A percentile compares a stretch with the other conserved stretches of the same genome.
Evolutionary conservation across 176 grass and related monocot genomes (phyloP).

Genomic region (Typha latifolia): DNA sequence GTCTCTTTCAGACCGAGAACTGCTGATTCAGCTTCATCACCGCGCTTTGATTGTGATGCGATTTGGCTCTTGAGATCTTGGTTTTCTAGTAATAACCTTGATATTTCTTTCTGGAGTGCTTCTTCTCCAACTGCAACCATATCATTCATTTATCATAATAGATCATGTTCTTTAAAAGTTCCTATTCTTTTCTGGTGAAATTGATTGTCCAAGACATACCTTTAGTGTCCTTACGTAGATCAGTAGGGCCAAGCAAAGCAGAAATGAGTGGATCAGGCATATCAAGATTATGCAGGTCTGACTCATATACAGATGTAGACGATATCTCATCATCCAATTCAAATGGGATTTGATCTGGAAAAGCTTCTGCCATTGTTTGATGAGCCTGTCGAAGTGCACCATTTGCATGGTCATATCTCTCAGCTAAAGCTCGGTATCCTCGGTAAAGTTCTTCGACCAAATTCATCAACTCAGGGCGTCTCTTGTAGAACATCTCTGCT

Average conservation of each 20-base stretch:
- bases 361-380: constrained; percentile 84
- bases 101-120: constrained; percentile 71
- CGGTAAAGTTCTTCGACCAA: constrained; percentile 94
- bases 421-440: constrained; percentile 86
- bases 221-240: constrained; percentile 41
- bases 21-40: constrained; percentile 50
- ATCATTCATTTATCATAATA: not conserved
- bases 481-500: constrained; percentile 97
- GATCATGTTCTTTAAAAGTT: no score
- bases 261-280: constrained; percentile 42
- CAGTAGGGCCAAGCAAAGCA: constrained; percentile 39
- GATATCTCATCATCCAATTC: constrained; percentile 69
- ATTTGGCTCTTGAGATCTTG: constrained; percentile 74
- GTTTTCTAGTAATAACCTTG: constrained; percentile 67
- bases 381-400: constrained; percentile 80
- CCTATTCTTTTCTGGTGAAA: no score
- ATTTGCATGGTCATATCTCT: constrained; percentile 83
- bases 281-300: constrained; percentile 31
- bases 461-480: constrained; percentile 80
- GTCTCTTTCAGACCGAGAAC: constrained; percentile 40
- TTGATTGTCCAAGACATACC: constrained; percentile 11
- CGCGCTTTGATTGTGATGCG: constrained; percentile 41
- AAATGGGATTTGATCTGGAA: constrained; percentile 60
- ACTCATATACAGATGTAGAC: constrained; percentile 32
- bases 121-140: constrained; percentile 28